Percentiles rank a stretch among this genome's conserved stretches.
phyloP scores from a whole-genome alignment of 2,329 filamentous ascomycete species.

The Trichoderma brevicompactum region DNA sequence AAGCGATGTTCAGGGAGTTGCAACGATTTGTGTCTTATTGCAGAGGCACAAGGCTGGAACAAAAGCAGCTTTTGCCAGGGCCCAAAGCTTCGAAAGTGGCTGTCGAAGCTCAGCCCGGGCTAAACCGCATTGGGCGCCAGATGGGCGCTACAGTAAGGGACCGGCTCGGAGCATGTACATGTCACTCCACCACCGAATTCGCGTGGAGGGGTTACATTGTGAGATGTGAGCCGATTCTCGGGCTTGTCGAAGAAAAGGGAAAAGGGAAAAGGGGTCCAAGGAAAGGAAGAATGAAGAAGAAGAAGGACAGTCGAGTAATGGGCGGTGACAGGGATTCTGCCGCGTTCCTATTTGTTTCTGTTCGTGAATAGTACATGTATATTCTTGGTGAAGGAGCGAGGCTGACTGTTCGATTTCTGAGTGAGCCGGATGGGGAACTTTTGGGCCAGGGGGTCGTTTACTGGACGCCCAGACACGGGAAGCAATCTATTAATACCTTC shows the following conservation, averaged over 20 bases:
- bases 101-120: constrained; percentile 13
- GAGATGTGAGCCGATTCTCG: constrained; percentile 19
- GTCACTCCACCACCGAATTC: constrained; percentile 16
- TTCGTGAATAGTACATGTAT: background rate
- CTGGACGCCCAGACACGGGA: background rate
- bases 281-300: background rate
- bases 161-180: background rate
- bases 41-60: background rate
- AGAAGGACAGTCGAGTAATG: background rate
- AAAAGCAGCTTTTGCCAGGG: background rate
- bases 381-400: background rate
- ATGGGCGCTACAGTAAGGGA: constrained; percentile 10
- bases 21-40: background rate
- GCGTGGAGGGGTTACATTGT: constrained; percentile 27
- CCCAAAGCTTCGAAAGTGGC: constrained; percentile 9
- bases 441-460: background rate
- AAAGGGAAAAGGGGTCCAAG: background rate
- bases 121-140: constrained; percentile 15
- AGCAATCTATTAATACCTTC: background rate
- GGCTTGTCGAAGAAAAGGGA: background rate
- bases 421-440: background rate
- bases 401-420: constrained; percentile 14
- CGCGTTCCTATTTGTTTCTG: background rate
- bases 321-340: constrained; percentile 6
- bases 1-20: background rate